A percentile compares a stretch with the other conserved stretches of the same genome.
Conservation (phyloP, 352 stramenopile species). For the Albugo laibachii region DNA sequence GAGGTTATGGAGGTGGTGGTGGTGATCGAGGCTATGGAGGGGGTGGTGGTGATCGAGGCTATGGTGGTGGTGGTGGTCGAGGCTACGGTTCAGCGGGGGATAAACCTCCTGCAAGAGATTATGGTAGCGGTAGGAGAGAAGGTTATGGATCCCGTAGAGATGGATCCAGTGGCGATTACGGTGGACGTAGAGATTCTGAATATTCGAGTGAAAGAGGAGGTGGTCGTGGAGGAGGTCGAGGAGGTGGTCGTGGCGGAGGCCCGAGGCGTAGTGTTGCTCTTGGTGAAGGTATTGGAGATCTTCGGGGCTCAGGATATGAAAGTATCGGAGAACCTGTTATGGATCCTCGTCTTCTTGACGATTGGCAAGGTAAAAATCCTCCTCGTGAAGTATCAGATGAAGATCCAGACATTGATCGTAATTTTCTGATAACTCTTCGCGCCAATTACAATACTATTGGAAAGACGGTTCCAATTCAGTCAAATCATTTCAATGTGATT, state of each 20-base stretch:
- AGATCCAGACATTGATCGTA: slow-evolving; percentile 16
- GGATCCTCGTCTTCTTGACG: slow-evolving; percentile 6
- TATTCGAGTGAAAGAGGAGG: slow-evolving; percentile 9
- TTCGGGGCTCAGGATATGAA: slow-evolving; percentile 31
- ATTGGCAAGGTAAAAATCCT: neutral
- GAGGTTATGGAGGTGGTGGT: slow-evolving; percentile 12
- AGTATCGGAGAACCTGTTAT: slow-evolving; percentile 20
- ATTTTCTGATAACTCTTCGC: slow-evolving; percentile 25
- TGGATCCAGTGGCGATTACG: slow-evolving; percentile 6
- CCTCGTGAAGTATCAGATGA: slow-evolving; percentile 19
- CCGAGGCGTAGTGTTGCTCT: slow-evolving; percentile 13
- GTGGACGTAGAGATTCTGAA: slow-evolving; percentile 1
- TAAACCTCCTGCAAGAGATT: neutral
- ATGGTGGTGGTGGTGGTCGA: slow-evolving; percentile 6
- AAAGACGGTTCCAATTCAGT: slow-evolving; percentile 18
- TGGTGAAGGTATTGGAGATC: slow-evolving; percentile 16
- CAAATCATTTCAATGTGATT: slow-evolving; percentile 51
- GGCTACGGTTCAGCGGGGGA: slow-evolving; percentile 2
- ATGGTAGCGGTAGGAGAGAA: slow-evolving; percentile 1
- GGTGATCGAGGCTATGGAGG: slow-evolving; percentile 3
- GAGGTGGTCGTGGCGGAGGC: slow-evolving; percentile 9
- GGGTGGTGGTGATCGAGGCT: slow-evolving; percentile 8
- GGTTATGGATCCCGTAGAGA: slow-evolving; percentile 7
- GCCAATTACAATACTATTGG: slow-evolving; percentile 15
- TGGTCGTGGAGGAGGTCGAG: slow-evolving; percentile 8